Evolutionary conservation across 345 rosid genomes (phyloP).

Genomic region (Brassica carinata): DNA sequence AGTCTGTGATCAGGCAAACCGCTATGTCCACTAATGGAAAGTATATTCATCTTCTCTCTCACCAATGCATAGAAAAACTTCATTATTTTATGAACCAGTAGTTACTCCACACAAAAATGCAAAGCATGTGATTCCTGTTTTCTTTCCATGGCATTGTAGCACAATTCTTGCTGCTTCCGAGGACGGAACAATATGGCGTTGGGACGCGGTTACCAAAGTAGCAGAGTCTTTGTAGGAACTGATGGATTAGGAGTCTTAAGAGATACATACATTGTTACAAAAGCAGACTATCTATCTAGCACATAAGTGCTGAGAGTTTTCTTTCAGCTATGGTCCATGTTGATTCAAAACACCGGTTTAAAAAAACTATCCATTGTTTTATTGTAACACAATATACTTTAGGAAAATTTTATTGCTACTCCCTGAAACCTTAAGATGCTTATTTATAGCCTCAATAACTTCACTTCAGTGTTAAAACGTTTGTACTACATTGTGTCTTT

Average conservation of each 20-base stretch:
- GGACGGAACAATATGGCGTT: slow-evolving; percentile 95
- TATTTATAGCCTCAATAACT: not conserved
- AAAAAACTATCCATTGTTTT: not conserved
- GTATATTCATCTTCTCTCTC: slow-evolving; percentile 41
- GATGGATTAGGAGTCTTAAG: not conserved
- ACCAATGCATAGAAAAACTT: not conserved
- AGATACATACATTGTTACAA: not conserved
- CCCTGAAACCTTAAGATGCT: slow-evolving; percentile 26
- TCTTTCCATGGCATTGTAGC: slow-evolving; percentile 50
- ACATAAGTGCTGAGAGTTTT: not conserved
- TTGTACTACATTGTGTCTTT: slow-evolving; percentile 1
- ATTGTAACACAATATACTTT: not conserved
- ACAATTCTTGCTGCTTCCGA: slow-evolving; percentile 92
- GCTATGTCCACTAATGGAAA: slow-evolving; percentile 95
- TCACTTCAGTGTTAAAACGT: slow-evolving; percentile 5
- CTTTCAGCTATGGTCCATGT: not conserved
- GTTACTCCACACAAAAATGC: not conserved
- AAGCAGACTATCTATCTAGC: not conserved
- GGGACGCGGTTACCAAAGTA: slow-evolving; percentile 62
- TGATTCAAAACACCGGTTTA: not conserved
- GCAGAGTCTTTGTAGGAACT: slow-evolving; percentile 15
- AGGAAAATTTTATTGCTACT: not conserved
- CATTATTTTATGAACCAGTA: slow-evolving; percentile 1
- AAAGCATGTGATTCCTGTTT: slow-evolving; percentile 4
- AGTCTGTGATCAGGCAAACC: slow-evolving; percentile 85